Conservation (phyloP, 257 asterid species). For the Ballota nigra region DNA sequence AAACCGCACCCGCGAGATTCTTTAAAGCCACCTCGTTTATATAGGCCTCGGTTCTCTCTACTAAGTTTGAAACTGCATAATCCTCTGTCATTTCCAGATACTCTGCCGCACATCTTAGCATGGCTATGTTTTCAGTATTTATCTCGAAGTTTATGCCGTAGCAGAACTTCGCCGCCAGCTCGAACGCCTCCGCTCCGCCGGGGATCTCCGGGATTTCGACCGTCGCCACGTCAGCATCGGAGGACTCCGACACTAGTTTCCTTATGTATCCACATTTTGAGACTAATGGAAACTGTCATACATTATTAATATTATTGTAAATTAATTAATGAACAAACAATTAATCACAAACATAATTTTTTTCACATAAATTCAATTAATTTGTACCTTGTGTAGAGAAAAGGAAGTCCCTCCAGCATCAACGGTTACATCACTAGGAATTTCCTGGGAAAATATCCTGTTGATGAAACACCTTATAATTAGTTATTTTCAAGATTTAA, state of each 20-base stretch:
- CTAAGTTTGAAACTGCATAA: conserved; percentile 58
- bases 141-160: conserved; percentile 83
- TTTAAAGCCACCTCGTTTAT: conserved; percentile 69
- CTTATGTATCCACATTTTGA: conserved; percentile 79
- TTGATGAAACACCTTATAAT: conserved; percentile 10
- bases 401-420: conserved; percentile 67
- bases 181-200: conserved; percentile 84
- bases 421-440: conserved; percentile 72
- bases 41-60: conserved; percentile 60
- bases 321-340: no score
- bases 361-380: background rate
- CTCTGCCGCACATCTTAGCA: conserved; percentile 71
- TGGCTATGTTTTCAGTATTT: conserved; percentile 63
- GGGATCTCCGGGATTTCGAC: conserved; percentile 67
- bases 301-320: background rate
- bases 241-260: conserved; percentile 53
- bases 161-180: conserved; percentile 83
- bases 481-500: background rate
- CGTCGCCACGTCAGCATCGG: conserved; percentile 36
- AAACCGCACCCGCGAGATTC: conserved; percentile 71
- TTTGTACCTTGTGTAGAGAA: conserved; percentile 67
- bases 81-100: conserved; percentile 88
- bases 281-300: conserved; percentile 71
- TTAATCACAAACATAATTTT: background rate
- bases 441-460: conserved; percentile 90